Evolutionary conservation across 192 early-diverging fungal genomes (phyloP).

Genomic region (Bifiguratus adelaidae): DNA sequence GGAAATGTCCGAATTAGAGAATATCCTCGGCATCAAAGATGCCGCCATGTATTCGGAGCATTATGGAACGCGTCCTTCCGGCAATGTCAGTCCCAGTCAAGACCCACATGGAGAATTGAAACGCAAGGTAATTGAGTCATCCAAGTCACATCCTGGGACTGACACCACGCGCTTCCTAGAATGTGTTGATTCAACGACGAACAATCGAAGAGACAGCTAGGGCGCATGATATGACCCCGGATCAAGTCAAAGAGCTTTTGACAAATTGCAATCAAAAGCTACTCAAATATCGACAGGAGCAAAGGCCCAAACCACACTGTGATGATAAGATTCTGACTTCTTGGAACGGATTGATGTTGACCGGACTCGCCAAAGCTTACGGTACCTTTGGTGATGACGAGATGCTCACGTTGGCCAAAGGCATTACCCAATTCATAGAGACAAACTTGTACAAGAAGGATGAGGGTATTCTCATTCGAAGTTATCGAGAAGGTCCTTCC

Average conservation of each 20-base stretch:
- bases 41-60: constrained; percentile 30
- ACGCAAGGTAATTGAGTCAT: constrained; percentile 27
- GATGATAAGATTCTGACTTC: constrained; percentile 53
- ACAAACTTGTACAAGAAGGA: constrained; percentile 26
- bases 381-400: constrained; percentile 14
- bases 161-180: constrained; percentile 17
- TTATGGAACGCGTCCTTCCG: constrained; percentile 34
- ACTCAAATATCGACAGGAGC: constrained; percentile 19
- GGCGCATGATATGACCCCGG: constrained; percentile 13
- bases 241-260: constrained; percentile 17
- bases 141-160: background rate
- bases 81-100: constrained; percentile 37
- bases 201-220: constrained; percentile 25
- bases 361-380: constrained; percentile 28
- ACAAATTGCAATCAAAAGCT: constrained; percentile 20
- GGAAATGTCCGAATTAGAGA: constrained; percentile 33
- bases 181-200: constrained; percentile 37
- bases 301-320: constrained; percentile 38
- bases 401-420: constrained; percentile 25
- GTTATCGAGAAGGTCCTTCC: constrained; percentile 31
- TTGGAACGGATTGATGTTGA: constrained; percentile 58
- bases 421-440: constrained; percentile 33
- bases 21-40: constrained; percentile 17
- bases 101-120: constrained; percentile 50
- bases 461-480: constrained; percentile 23